These are phyloP conservation scores for Cordyceps tenuipes DNA, from an alignment of 2,329 filamentous ascomycete species.

Conservation along the genomic window DNA sequence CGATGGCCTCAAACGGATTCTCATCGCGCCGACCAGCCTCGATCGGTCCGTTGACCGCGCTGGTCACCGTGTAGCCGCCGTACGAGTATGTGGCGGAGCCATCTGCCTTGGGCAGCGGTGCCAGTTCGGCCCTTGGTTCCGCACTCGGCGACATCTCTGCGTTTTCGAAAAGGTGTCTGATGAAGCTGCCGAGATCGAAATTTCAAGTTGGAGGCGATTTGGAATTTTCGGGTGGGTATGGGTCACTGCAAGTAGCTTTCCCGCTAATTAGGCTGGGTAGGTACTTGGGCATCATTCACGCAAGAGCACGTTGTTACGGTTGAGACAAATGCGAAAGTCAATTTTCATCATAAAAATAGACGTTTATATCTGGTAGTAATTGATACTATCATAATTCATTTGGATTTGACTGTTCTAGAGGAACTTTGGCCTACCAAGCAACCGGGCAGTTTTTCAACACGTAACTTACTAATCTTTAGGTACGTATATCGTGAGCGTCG, in stretches of 20 bases:
- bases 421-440: too few species aligned
- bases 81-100: constrained; percentile 72
- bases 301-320: too few species aligned
- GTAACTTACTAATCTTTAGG: too few species aligned
- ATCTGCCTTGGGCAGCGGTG: constrained; percentile 61
- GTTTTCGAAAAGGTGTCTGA: background rate
- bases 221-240: background rate
- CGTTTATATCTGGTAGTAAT: too few species aligned
- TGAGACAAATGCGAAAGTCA: too few species aligned
- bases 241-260: background rate
- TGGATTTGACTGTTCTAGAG: too few species aligned
- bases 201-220: background rate
- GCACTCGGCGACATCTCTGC: constrained; percentile 35
- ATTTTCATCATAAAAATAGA: too few species aligned
- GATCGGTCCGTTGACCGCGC: constrained; percentile 84
- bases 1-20: constrained; percentile 78
- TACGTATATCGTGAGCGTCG: too few species aligned
- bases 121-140: constrained; percentile 45
- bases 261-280: background rate
- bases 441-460: too few species aligned
- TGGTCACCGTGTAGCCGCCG: constrained; percentile 71
- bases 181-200: background rate
- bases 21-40: constrained; percentile 86
- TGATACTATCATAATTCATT: too few species aligned
- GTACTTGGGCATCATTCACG: background rate